Evolutionary conservation across 345 rosid species (phyloP).

Genomic region (Populus nigra): DNA sequence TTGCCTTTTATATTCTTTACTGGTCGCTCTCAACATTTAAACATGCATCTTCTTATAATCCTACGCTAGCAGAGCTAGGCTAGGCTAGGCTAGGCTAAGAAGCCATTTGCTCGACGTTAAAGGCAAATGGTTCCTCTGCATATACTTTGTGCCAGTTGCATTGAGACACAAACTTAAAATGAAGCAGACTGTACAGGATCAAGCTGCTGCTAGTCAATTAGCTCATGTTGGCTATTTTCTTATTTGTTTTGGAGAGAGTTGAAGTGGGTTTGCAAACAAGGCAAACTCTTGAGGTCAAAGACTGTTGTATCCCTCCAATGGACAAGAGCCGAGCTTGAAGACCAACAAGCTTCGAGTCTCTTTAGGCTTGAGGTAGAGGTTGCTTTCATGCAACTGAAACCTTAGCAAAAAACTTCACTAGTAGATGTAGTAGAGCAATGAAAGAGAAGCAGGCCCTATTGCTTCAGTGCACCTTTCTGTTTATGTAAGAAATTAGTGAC

Average conservation of each 20-base stretch:
- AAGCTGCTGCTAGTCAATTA: neutral
- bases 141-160: neutral
- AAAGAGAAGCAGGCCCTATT: neutral
- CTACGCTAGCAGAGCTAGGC: neutral
- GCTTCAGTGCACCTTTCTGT: neutral
- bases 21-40: neutral
- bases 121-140: neutral
- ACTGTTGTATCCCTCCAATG: neutral
- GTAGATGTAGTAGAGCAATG: neutral
- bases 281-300: neutral
- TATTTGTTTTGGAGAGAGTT: no score
- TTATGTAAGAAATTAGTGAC: no score
- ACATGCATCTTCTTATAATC: neutral
- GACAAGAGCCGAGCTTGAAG: neutral
- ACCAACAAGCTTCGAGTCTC: neutral
- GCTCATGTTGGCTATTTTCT: neutral
- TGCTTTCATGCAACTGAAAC: neutral
- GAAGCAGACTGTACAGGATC: neutral
- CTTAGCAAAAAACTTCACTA: neutral
- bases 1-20: neutral
- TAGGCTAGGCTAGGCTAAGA: neutral
- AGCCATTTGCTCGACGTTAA: conserved; percentile 9
- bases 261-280: no score
- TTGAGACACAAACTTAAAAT: neutral
- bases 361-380: neutral